These are phyloP conservation scores for Dendrobium chrysotoxum DNA, from an alignment of 106 monocot species.

Conservation along the genomic window DNA sequence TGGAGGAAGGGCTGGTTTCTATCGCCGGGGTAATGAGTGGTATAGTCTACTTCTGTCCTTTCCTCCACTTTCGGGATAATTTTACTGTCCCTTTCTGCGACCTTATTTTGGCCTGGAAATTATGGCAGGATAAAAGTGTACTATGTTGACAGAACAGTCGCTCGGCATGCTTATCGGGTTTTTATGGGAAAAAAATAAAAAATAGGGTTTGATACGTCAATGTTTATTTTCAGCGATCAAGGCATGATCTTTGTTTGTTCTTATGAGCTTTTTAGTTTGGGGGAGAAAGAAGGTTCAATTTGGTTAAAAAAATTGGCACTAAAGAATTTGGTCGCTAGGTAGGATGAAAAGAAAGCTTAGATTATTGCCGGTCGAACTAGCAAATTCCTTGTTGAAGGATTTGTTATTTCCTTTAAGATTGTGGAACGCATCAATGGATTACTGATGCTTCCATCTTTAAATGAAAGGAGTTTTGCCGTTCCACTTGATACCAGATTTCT, in stretches of 20 bases:
- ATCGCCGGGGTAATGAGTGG: constrained; percentile 19
- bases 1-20: constrained; percentile 8
- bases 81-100: neutral
- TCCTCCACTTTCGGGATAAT: neutral
- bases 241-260: neutral
- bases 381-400: neutral
- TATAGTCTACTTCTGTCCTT: neutral
- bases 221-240: neutral
- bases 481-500: neutral
- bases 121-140: neutral
- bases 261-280: neutral
- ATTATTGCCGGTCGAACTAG: neutral
- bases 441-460: neutral
- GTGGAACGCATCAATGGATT: neutral
- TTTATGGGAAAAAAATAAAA: too few species aligned
- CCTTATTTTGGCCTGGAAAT: neutral
- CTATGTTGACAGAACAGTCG: too few species aligned
- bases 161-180: too few species aligned
- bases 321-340: neutral
- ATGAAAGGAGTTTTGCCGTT: neutral
- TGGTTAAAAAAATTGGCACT: neutral
- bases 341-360: neutral
- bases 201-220: too few species aligned
- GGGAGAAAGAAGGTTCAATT: neutral
- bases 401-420: neutral